Evolutionary conservation across 495 filamentous ascomycete species (phyloP).

Genomic region (Penicillium taxi): DNA sequence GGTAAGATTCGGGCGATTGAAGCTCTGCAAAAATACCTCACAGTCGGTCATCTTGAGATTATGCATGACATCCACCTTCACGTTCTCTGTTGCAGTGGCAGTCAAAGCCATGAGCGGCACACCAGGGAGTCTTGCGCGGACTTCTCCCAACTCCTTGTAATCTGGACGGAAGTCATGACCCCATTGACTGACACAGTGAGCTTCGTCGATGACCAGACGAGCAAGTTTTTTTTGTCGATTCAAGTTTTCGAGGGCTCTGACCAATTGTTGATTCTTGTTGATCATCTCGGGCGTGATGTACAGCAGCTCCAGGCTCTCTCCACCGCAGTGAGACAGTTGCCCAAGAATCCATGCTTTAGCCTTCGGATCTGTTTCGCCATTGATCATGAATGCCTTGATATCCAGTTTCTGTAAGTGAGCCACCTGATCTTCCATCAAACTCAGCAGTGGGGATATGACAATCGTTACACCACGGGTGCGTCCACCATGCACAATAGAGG

Average conservation of each 20-base stretch:
- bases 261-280: constrained; percentile 60
- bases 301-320: constrained; percentile 71
- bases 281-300: constrained; percentile 98
- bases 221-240: constrained; percentile 62
- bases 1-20: constrained; percentile 85
- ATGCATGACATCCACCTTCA: constrained; percentile 80
- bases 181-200: constrained; percentile 98
- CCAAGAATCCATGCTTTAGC: constrained; percentile 53
- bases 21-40: constrained; percentile 75
- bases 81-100: constrained; percentile 88
- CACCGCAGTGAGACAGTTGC: constrained; percentile 48
- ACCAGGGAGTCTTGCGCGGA: constrained; percentile 59
- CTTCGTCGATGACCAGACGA: constrained; percentile 92
- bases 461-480: constrained; percentile 80
- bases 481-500: constrained; percentile 74
- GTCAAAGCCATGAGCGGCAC: constrained; percentile 92
- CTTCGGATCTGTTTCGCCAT: constrained; percentile 55
- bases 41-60: constrained; percentile 76
- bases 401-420: constrained; percentile 65
- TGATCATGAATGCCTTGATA: constrained; percentile 70
- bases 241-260: constrained; percentile 52
- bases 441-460: constrained; percentile 88
- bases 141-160: constrained; percentile 74
- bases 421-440: constrained; percentile 95
- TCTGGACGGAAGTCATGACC: constrained; percentile 97